Conservation (phyloP, 257 asterid species). For the Paraleonurus japonicus region DNA sequence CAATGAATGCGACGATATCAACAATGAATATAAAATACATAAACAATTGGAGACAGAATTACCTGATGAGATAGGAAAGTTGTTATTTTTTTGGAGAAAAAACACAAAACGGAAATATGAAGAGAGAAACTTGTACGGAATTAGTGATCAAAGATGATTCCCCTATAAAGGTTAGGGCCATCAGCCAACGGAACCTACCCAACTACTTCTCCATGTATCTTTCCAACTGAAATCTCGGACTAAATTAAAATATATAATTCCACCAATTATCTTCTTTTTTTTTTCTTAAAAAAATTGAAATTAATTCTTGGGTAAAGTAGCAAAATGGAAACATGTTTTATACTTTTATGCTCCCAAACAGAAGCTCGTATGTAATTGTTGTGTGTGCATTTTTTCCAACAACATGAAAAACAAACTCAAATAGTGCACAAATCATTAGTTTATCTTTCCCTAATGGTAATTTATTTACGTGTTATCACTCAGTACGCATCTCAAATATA, state of each 20-base stretch:
- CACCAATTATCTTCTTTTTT: neutral
- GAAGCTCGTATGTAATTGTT: too few relatives aligned
- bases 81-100: neutral
- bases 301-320: neutral
- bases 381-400: too few relatives aligned
- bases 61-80: constrained; percentile 40
- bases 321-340: too few relatives aligned
- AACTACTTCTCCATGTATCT: constrained; percentile 1
- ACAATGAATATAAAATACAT: neutral
- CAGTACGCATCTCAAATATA: too few relatives aligned
- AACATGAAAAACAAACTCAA: too few relatives aligned
- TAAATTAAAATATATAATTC: neutral
- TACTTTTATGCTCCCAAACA: too few relatives aligned
- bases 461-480: too few relatives aligned
- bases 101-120: neutral
- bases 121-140: neutral
- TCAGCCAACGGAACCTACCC: neutral
- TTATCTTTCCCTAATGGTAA: too few relatives aligned
- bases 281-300: too few relatives aligned
- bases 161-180: too few relatives aligned
- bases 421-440: too few relatives aligned
- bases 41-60: constrained; percentile 23
- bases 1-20: neutral
- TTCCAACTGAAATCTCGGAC: constrained; percentile 11
- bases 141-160: neutral